These are phyloP conservation scores for Zygoascus sp. DNA, from an alignment of 1,139 yeast species.

Conservation along the genomic window DNA sequence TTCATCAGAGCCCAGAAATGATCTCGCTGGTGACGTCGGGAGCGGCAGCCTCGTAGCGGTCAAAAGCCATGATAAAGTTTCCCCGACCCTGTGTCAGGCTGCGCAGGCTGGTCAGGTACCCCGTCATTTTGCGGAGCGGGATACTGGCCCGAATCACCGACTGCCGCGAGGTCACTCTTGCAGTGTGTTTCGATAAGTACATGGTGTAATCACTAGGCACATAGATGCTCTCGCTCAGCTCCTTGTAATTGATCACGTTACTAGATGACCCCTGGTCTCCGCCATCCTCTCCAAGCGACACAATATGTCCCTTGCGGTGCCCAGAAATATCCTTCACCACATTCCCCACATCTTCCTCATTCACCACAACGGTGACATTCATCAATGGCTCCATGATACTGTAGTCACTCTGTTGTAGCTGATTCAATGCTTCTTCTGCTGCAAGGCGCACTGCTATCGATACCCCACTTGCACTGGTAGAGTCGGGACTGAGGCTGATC, in stretches of 20 bases:
- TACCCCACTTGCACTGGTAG: slow-evolving; percentile 40
- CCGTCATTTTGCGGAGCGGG: slow-evolving; percentile 86
- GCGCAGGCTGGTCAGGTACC: slow-evolving; percentile 71
- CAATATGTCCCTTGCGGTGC: slow-evolving; percentile 65
- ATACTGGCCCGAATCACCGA: slow-evolving; percentile 70
- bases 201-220: slow-evolving; percentile 40
- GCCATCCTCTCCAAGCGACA: slow-evolving; percentile 41
- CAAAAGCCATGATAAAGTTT: slow-evolving; percentile 70
- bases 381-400: slow-evolving; percentile 80
- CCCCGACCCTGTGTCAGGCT: slow-evolving; percentile 90
- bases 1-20: not conserved
- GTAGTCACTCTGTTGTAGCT: slow-evolving; percentile 34
- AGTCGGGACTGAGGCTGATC: slow-evolving; percentile 56
- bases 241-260: slow-evolving; percentile 21
- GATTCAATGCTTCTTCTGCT: slow-evolving; percentile 39
- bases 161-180: slow-evolving; percentile 26
- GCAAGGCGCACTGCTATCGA: slow-evolving; percentile 45
- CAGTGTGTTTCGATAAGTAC: slow-evolving; percentile 38
- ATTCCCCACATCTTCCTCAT: slow-evolving; percentile 70
- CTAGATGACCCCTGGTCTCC: not conserved
- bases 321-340: slow-evolving; percentile 78
- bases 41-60: slow-evolving; percentile 54
- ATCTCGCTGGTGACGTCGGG: slow-evolving; percentile 12
- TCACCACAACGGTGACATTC: slow-evolving; percentile 66
- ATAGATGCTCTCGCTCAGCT: slow-evolving; percentile 33